phyloP scores from a whole-genome alignment of 2,329 filamentous ascomycete species.

The Meredithiella fracta region DNA sequence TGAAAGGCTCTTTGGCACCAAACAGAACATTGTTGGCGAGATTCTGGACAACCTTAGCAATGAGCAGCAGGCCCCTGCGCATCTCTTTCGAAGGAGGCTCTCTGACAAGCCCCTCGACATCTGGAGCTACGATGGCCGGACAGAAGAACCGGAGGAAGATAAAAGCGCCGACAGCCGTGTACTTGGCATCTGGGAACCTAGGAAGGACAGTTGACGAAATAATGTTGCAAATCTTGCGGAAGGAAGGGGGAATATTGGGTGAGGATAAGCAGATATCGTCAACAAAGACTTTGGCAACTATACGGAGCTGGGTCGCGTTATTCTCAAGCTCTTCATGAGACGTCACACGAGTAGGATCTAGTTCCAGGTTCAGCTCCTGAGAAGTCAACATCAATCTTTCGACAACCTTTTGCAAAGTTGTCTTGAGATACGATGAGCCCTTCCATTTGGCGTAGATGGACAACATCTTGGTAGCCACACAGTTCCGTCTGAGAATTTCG shows the following conservation, averaged over 20 bases:
- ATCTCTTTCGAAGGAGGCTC: slow-evolving; percentile 49
- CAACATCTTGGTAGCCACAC: slow-evolving; percentile 56
- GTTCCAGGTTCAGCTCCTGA: slow-evolving; percentile 49
- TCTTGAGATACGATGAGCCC: slow-evolving; percentile 43
- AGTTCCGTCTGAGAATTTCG: slow-evolving; percentile 50
- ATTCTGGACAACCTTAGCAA: slow-evolving; percentile 56
- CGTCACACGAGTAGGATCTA: slow-evolving; percentile 45
- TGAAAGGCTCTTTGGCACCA: slow-evolving; percentile 55
- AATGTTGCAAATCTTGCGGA: slow-evolving; percentile 52
- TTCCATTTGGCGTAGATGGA: slow-evolving; percentile 60
- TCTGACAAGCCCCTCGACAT: slow-evolving; percentile 48
- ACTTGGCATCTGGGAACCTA: slow-evolving; percentile 52
- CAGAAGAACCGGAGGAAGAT: slow-evolving; percentile 59
- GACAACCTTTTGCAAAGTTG: slow-evolving; percentile 49
- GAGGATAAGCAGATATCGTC: slow-evolving; percentile 52
- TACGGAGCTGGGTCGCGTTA: slow-evolving; percentile 48
- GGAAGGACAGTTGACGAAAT: slow-evolving; percentile 47
- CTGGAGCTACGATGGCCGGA: slow-evolving; percentile 53
- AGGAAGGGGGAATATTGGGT: slow-evolving; percentile 42
- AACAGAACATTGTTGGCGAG: slow-evolving; percentile 57
- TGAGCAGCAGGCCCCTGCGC: slow-evolving; percentile 49
- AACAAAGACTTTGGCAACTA: slow-evolving; percentile 55
- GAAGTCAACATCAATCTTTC: slow-evolving; percentile 50
- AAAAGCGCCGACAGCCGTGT: slow-evolving; percentile 54
- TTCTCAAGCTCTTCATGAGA: slow-evolving; percentile 47